Evolutionary conservation across 2,329 filamentous ascomycete genomes (phyloP).

Genomic region (Bipolaris zeicola): DNA sequence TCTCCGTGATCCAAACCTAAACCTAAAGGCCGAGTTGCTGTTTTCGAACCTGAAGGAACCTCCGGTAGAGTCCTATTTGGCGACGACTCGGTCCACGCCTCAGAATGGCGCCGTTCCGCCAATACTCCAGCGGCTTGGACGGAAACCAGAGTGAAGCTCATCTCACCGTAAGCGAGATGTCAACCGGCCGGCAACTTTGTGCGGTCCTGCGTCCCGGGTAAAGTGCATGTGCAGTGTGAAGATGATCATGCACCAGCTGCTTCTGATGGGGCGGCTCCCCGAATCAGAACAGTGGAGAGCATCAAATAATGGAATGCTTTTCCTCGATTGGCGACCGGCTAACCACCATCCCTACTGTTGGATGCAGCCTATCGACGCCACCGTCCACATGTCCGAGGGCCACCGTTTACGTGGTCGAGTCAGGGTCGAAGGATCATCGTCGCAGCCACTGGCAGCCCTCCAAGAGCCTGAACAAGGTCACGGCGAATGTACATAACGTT

Average conservation of each 20-base stretch:
- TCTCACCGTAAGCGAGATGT: slow-evolving; percentile 24
- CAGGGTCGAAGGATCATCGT: slow-evolving; percentile 15
- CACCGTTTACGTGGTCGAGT: slow-evolving; percentile 18
- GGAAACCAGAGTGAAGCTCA: slow-evolving; percentile 18
- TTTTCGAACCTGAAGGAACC: neutral
- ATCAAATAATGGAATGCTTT: slow-evolving; percentile 16
- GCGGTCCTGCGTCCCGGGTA: slow-evolving; percentile 41
- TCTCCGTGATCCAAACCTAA: too few relatives aligned
- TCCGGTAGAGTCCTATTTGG: neutral
- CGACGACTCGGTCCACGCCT: slow-evolving; percentile 1
- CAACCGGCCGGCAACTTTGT: slow-evolving; percentile 27
- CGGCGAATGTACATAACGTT: slow-evolving; percentile 22
- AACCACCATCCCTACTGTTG: slow-evolving; percentile 28
- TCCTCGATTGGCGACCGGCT: slow-evolving; percentile 27
- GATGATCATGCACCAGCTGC: slow-evolving; percentile 19
- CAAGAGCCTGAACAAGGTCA: slow-evolving; percentile 14
- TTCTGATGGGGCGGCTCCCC: slow-evolving; percentile 13
- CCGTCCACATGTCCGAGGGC: slow-evolving; percentile 13
- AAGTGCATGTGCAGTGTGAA: slow-evolving; percentile 27
- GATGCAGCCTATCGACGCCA: slow-evolving; percentile 18
- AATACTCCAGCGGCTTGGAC: slow-evolving; percentile 8
- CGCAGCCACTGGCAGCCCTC: slow-evolving; percentile 19
- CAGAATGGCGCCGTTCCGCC: slow-evolving; percentile 10
- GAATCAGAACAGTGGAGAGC: slow-evolving; percentile 19
- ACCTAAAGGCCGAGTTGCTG: neutral